Base-by-base conservation (phyloP, 2,329 filamentous ascomycete species). In the Rhytidhysteron rufulum region DNA sequence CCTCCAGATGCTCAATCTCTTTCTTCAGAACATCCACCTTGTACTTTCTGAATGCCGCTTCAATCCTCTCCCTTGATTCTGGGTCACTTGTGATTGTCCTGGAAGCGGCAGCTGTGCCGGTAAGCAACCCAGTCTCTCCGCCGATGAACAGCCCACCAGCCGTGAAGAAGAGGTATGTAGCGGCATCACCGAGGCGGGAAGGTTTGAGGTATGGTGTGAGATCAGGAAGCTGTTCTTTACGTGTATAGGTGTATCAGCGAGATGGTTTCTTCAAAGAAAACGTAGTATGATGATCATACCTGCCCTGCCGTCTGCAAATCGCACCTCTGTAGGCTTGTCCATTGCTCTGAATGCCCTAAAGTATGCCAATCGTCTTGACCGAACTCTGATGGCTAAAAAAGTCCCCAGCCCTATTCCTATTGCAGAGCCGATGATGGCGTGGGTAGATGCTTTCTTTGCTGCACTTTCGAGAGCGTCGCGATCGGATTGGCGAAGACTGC, bases 141-240 rank as follows among this genome's bases (percentile, higher is more conserved):
- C 81, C 81, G 5, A 86, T 47, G 45, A 86, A 80, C 4, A 84
- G 56, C 0, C 82, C 81, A 11, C 79, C 81, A 0, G 76, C 55
- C 0, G 75, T 74, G 34, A 84, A 80, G 54, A 85, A 76, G 45
- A 77, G 74, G 53, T 82, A 84, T 0, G 82, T 78, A 3, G 78
- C 75, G 20, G 80, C 56, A 47, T 86, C 82, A 11, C 80, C 80
- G 35, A 77, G 54, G 1, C 68, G 68, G 2, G 75, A 78, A 0
- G 82, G 82, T 32, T 74, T 71, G 30, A 85, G 49, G 27, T 79
- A 53, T 0, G 72, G 71, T 0, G 77, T 78, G 25, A 85, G 63
- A 49, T 86, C 80, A 0, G 83, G 82, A 2, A 86, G 65, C 0
- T 73, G 54, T 53, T 83, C 80, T 80, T 51, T 31, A 27, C 30